Percentiles rank a stretch among this genome's conserved stretches.
These are phyloP conservation scores for Neurospora hispaniola DNA, from an alignment of 495 filamentous ascomycete genomes.

Conservation along the genomic window DNA sequence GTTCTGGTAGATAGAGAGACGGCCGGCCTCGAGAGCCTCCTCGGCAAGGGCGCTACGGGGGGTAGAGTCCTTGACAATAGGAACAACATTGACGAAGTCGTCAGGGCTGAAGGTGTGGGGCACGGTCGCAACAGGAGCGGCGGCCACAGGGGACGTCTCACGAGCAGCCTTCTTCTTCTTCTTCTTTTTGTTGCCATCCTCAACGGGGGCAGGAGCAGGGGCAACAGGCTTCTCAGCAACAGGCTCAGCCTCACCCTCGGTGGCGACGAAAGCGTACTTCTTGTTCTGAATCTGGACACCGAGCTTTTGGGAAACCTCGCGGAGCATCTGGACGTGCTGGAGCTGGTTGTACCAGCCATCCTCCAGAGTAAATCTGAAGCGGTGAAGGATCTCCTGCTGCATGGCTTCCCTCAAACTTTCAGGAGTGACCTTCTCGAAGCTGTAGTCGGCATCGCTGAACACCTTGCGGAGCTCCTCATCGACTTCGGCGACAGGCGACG, in stretches of 20 bases:
- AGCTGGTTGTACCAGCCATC: slow-evolving; percentile 53
- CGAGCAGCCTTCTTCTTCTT: slow-evolving; percentile 73
- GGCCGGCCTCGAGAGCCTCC: slow-evolving; percentile 89
- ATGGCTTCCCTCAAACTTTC: slow-evolving; percentile 59
- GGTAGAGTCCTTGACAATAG: slow-evolving; percentile 85
- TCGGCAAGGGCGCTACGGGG: slow-evolving; percentile 83
- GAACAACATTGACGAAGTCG: slow-evolving; percentile 84
- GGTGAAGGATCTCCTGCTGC: slow-evolving; percentile 53
- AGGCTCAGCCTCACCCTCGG: slow-evolving; percentile 12
- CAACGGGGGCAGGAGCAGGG: slow-evolving; percentile 14
- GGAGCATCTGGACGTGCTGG: slow-evolving; percentile 72
- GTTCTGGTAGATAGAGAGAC: slow-evolving; percentile 86
- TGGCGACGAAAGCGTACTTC: slow-evolving; percentile 60
- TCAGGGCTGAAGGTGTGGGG: slow-evolving; percentile 65
- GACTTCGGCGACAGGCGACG: slow-evolving; percentile 61
- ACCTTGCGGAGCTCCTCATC: slow-evolving; percentile 63
- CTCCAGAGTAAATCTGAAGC: slow-evolving; percentile 68
- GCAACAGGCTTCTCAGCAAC: slow-evolving; percentile 15
- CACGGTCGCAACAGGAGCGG: slow-evolving; percentile 35
- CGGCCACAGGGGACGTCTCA: slow-evolving; percentile 40
- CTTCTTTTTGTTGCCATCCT: slow-evolving; percentile 30
- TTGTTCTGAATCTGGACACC: slow-evolving; percentile 81
- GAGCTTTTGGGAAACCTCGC: slow-evolving; percentile 81
- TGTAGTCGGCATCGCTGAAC: slow-evolving; percentile 74
- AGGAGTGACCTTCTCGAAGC: slow-evolving; percentile 67